phyloP scores from a whole-genome alignment of 495 filamentous ascomycete species.

The Bathelium albidoporum region DNA sequence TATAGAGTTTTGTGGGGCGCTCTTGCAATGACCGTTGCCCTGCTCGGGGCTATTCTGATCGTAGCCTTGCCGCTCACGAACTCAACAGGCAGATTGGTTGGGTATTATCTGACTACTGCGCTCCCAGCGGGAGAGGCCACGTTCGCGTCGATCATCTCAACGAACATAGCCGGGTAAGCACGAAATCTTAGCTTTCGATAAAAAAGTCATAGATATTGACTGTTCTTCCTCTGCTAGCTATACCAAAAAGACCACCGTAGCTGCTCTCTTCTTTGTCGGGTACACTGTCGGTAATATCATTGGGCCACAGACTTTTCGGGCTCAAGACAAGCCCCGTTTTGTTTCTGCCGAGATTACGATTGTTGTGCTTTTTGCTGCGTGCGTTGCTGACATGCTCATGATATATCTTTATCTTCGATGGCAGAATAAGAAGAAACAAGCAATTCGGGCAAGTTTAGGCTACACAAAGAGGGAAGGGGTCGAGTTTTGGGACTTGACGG shows the following conservation, averaged over 20 bases:
- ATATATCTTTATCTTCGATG: slow-evolving; percentile 6
- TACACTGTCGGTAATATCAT: slow-evolving; percentile 28
- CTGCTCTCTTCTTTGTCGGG: slow-evolving; percentile 12
- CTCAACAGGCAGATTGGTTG: slow-evolving; percentile 45
- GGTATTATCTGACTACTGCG: slow-evolving; percentile 55
- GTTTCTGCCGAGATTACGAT: slow-evolving; percentile 24
- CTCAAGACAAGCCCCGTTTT: slow-evolving; percentile 11
- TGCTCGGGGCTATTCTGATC: slow-evolving; percentile 11
- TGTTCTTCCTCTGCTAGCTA: slow-evolving; percentile 8
- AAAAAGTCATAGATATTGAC: slow-evolving; percentile 12
- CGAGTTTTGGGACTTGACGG: slow-evolving; percentile 11
- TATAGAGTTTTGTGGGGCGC: slow-evolving; percentile 6
- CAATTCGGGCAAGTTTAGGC: not conserved
- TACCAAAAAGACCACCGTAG: slow-evolving; percentile 13
- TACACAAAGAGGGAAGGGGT: slow-evolving; percentile 6
- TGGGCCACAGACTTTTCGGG: slow-evolving; percentile 12
- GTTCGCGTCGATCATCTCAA: slow-evolving; percentile 33
- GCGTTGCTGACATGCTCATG: not conserved
- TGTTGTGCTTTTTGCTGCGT: slow-evolving; percentile 4
- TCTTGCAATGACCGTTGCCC: slow-evolving; percentile 7
- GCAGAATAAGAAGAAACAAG: slow-evolving; percentile 11
- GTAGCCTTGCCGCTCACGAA: slow-evolving; percentile 40
- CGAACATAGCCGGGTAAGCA: slow-evolving; percentile 39
- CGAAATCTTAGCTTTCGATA: not conserved
- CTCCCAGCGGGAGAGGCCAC: slow-evolving; percentile 38